phyloP scores from a whole-genome alignment of 2,329 filamentous ascomycete genomes.

The Penicillium sp. region DNA sequence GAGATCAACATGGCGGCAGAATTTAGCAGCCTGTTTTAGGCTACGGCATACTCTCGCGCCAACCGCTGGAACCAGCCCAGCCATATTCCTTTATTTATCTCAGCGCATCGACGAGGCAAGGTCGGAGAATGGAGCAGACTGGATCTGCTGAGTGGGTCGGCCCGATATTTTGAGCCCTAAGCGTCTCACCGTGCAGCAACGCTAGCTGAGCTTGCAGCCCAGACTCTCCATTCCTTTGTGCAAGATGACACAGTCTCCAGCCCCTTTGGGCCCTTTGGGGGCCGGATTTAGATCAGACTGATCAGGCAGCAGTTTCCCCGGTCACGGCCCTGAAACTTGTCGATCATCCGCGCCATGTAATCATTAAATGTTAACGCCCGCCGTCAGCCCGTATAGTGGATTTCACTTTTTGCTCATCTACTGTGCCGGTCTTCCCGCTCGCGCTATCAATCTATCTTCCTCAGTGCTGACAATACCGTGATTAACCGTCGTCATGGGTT shows the following conservation, averaged over 20 bases:
- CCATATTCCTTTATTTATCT: background rate
- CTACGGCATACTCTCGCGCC: background rate
- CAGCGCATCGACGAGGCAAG: background rate
- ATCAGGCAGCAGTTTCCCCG: background rate
- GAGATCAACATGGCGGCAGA: conserved; percentile 1
- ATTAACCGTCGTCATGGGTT: conserved; percentile 1
- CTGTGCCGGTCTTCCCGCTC: background rate
- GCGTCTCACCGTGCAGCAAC: background rate
- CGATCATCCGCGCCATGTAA: background rate
- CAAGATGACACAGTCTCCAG: background rate
- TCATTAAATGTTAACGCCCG: conserved; percentile 3
- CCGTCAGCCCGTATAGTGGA: background rate
- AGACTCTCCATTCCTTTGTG: background rate
- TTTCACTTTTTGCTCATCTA: background rate
- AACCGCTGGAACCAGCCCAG: background rate
- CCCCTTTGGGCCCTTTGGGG: background rate
- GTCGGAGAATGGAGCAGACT: too few species aligned
- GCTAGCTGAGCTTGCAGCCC: conserved; percentile 4
- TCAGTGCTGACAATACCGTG: background rate
- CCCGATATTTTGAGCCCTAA: too few species aligned
- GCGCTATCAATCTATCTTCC: background rate
- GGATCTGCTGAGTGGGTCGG: background rate
- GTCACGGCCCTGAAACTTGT: background rate
- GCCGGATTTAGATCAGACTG: background rate
- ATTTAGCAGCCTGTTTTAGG: conserved; percentile 2